phyloP scores from a whole-genome alignment of 78 protist species.

The Dictyostelium firmibasis region DNA sequence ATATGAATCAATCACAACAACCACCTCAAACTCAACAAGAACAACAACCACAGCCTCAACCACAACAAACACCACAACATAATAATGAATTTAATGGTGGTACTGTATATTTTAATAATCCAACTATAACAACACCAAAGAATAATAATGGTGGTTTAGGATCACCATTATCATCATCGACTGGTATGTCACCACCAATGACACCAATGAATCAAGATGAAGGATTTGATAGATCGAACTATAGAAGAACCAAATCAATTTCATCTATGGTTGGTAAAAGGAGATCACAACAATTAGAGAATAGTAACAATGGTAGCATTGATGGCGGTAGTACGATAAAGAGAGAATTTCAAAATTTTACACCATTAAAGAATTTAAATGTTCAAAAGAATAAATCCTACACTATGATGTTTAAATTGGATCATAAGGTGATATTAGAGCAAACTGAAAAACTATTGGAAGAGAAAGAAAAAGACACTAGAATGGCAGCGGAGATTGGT shows the following conservation, averaged over 20 bases:
- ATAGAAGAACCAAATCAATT: slow-evolving; percentile 40
- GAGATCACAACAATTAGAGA: not conserved
- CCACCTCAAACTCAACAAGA: not conserved
- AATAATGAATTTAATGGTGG: not conserved
- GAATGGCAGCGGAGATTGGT: slow-evolving; percentile 77
- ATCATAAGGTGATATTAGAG: slow-evolving; percentile 28
- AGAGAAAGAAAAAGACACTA: slow-evolving; percentile 64
- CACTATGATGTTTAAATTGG: slow-evolving; percentile 63
- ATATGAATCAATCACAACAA: not conserved
- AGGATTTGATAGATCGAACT: slow-evolving; percentile 10
- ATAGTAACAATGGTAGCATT: not conserved
- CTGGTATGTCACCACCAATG: slow-evolving; percentile 22
- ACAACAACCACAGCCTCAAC: not conserved
- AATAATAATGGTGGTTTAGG: not conserved
- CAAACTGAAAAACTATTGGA: slow-evolving; percentile 55
- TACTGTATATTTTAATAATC: slow-evolving; percentile 5
- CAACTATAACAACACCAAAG: not conserved
- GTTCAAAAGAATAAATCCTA: slow-evolving; percentile 28
- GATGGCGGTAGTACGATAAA: not conserved
- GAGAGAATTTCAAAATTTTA: slow-evolving; percentile 19
- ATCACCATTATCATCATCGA: slow-evolving; percentile 15
- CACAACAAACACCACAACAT: not conserved
- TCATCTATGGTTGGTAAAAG: slow-evolving; percentile 4
- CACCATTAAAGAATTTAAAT: slow-evolving; percentile 4
- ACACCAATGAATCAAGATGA: not conserved